A percentile compares a stretch with the other conserved stretches of the same genome.
phyloP scores from a whole-genome alignment of 2,329 filamentous ascomycete species.

The Pseudogymnoascus sp. region DNA sequence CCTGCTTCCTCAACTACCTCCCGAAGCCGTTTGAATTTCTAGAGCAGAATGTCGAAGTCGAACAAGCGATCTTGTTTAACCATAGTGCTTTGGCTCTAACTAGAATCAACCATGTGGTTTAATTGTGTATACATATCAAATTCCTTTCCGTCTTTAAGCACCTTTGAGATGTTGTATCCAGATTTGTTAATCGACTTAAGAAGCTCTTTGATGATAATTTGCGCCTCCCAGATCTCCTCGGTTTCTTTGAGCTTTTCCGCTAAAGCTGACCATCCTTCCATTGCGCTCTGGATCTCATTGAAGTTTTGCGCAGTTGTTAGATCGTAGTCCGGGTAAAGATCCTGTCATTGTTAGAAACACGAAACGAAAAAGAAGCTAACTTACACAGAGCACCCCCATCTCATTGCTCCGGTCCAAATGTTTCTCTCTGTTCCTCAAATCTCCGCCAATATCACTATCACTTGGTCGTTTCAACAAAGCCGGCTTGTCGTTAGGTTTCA shows the following conservation, averaged over 20 bases:
- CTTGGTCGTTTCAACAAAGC: not conserved
- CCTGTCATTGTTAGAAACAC: not conserved
- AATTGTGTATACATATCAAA: not conserved
- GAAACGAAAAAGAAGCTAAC: not conserved
- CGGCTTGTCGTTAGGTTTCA: not conserved
- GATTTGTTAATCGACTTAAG: not conserved
- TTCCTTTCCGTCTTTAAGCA: not conserved
- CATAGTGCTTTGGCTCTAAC: not conserved
- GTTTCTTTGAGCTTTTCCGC: not conserved
- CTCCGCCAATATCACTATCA: not conserved
- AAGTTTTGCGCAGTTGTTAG: not conserved
- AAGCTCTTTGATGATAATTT: not conserved
- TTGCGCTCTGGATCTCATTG: not conserved
- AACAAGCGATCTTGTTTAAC: not conserved
- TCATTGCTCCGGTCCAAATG: not conserved
- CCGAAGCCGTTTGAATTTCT: not conserved
- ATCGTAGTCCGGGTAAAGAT: not conserved
- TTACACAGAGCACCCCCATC: not conserved
- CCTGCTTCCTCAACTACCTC: not conserved
- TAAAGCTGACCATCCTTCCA: not conserved
- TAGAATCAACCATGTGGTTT: not conserved
- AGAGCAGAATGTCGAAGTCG: not conserved
- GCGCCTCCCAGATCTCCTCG: not conserved
- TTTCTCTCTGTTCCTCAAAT: not conserved
- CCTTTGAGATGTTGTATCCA: not conserved